Base-by-base conservation (phyloP, 140 eudicot species). In the Artemisia princeps region DNA sequence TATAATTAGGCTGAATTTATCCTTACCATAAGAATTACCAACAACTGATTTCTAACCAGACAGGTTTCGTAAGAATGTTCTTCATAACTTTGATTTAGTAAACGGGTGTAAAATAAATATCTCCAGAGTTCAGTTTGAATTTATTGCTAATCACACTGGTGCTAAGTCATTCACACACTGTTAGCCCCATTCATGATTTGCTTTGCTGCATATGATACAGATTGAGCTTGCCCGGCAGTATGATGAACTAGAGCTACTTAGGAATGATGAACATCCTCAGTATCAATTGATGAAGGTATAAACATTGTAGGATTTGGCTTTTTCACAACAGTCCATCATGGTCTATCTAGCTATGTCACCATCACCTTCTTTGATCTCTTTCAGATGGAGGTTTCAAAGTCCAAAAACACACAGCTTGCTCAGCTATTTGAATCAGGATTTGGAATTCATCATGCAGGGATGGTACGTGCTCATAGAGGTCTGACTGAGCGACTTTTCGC, bases 361-460 rank as follows among this genome's bases (percentile, higher is more conserved):
- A 26, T 71, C 79, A 60, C 65, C 33, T 63, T 17, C 70, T 62
- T 62, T 52, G 12, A 81, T 71, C 63, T 19, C 69, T 54, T 83
- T 67, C 88, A 94, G 99, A 88, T 72, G 74, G 90, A 94, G 67
- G 99, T 88, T 66, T 58, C 82, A 63, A 94, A 94, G 85, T 94
- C 99, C 11, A 86, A 95, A 79, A 88, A 94, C 77, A 88, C 72
- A 79, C 88, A 94, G 75, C 83, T 94, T 46, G 95, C 81, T 74
- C 90, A 85, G 74, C 85, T 88, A 64, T 94, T 94, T 77, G 96
- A 78, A 15, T 48, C 81, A 71, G 99, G 96, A 51, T 70, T 86
- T 77, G 96, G 99, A 57, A 86, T 94, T 60, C 99, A 94, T 80
- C 99, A 94, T 81, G 99, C 99, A 68, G 99, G 99, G 62, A 94